These are phyloP conservation scores for Allomyces macrogynus DNA, from an alignment of 192 early-diverging fungal species.

Conservation along the genomic window DNA sequence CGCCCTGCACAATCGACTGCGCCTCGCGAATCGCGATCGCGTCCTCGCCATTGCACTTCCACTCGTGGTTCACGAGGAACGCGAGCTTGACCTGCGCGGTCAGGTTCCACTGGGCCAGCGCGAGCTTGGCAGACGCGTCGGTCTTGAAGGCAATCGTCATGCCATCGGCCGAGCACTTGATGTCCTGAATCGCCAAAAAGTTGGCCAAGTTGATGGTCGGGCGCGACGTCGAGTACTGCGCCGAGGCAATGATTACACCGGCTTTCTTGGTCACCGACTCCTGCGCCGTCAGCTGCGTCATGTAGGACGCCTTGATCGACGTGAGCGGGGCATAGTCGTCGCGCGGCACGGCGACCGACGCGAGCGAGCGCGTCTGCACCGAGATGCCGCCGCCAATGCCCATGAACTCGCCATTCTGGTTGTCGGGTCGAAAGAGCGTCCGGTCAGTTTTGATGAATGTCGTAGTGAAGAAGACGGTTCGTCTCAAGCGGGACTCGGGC, in stretches of 20 bases:
- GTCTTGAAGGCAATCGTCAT: not conserved
- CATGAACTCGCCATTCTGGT: too few relatives aligned
- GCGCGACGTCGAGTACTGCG: not conserved
- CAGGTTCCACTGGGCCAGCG: not conserved
- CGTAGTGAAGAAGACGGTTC: too few relatives aligned
- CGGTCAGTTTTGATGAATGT: too few relatives aligned
- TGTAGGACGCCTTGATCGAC: not conserved
- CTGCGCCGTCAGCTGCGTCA: not conserved
- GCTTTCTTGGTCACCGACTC: not conserved
- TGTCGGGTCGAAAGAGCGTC: too few relatives aligned
- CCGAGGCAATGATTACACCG: not conserved
- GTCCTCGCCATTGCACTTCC: not conserved
- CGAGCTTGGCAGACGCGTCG: too few relatives aligned
- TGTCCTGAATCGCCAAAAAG: not conserved
- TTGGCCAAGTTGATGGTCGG: not conserved
- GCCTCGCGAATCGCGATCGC: not conserved
- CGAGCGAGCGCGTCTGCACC: too few relatives aligned
- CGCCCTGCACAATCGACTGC: not conserved
- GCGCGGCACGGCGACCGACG: too few relatives aligned
- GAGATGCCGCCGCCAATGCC: too few relatives aligned
- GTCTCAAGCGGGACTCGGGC: too few relatives aligned
- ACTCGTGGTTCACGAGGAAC: not conserved
- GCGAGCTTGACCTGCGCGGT: not conserved
- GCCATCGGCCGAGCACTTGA: not conserved
- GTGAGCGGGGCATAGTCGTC: not conserved